These are phyloP conservation scores for Euphorbia lathyris DNA, from an alignment of 345 rosid species.

Conservation along the genomic window DNA sequence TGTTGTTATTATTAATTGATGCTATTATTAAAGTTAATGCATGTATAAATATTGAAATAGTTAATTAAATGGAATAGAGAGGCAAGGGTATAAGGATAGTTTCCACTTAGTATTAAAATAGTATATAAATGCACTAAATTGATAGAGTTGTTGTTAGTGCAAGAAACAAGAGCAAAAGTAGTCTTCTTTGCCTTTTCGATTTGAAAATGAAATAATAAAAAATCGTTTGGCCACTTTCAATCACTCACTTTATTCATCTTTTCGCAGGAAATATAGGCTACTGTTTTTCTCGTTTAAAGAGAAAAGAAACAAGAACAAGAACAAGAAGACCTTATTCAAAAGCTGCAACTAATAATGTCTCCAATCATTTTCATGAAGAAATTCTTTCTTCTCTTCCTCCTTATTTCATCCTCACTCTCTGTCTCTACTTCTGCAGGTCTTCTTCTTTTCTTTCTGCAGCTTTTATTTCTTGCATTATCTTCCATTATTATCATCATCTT, in stretches of 20 bases:
- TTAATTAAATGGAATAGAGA: no score
- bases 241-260: background rate
- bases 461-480: slow-evolving; percentile 3
- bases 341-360: slow-evolving; percentile 27
- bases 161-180: slow-evolving; percentile 57
- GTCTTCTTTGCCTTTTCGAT: slow-evolving; percentile 41
- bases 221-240: slow-evolving; percentile 13
- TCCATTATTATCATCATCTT: background rate
- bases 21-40: no score
- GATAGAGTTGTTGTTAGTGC: slow-evolving; percentile 50
- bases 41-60: no score
- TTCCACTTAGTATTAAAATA: slow-evolving; percentile 21
- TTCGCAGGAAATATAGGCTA: background rate
- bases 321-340: background rate
- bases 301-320: background rate
- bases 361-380: slow-evolving; percentile 41
- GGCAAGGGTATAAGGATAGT: slow-evolving; percentile 26
- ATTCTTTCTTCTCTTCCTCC: slow-evolving; percentile 45
- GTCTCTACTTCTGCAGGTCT: slow-evolving; percentile 49
- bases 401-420: slow-evolving; percentile 37
- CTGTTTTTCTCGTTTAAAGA: background rate
- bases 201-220: slow-evolving; percentile 28
- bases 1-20: no score
- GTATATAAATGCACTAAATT: slow-evolving; percentile 45
- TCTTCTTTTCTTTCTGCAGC: slow-evolving; percentile 11